Percentiles rank a stretch among this genome's conserved stretches.
Evolutionary conservation across 1,284 basidiomycete species (phyloP).

Genomic region (Bjerkandera adusta): DNA sequence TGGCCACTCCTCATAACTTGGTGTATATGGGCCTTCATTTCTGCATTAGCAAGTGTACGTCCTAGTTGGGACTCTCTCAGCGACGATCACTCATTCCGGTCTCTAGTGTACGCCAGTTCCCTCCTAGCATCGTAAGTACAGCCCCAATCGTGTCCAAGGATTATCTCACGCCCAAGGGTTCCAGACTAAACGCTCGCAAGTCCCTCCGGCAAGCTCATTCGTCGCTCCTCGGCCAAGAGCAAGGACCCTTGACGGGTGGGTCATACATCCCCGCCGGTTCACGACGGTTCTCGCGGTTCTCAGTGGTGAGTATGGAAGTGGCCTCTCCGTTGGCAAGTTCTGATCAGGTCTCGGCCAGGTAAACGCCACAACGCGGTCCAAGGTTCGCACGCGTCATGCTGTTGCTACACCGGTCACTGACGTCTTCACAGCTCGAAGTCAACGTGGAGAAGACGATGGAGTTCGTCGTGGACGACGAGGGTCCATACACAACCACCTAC

Average conservation of each 20-base stretch:
- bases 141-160: neutral
- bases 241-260: neutral
- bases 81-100: neutral
- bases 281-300: constrained; percentile 8
- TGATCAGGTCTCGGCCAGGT: constrained; percentile 1
- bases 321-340: neutral
- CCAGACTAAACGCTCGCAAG: constrained; percentile 25
- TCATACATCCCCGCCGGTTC: neutral
- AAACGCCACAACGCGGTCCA: neutral
- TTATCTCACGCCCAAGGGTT: neutral
- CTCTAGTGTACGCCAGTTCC: constrained; percentile 38
- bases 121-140: constrained; percentile 34
- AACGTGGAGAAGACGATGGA: constrained; percentile 28
- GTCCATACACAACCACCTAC: constrained; percentile 8
- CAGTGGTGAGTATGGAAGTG: constrained; percentile 3
- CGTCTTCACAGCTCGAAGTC: constrained; percentile 22
- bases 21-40: constrained; percentile 49
- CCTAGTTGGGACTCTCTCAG: neutral
- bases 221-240: constrained; percentile 5
- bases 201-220: constrained; percentile 16
- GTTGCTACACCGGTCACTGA: neutral
- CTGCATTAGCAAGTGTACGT: constrained; percentile 43
- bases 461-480: constrained; percentile 22
- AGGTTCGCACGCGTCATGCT: neutral
- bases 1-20: constrained; percentile 43